These are phyloP conservation scores for Lipomyces chichibuensis DNA, from an alignment of 805 yeast species.

Conservation along the genomic window DNA sequence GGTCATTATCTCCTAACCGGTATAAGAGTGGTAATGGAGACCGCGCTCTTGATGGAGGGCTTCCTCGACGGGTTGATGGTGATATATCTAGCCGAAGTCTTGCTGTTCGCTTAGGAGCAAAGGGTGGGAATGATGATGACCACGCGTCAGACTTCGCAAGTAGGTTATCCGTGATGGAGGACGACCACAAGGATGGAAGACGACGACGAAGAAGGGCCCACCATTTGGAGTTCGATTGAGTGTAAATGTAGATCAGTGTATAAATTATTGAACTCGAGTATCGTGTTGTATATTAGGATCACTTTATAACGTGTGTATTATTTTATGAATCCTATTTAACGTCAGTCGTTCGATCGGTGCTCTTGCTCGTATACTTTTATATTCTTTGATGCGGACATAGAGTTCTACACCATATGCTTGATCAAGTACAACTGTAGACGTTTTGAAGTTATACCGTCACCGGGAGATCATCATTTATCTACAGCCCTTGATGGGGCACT, in stretches of 20 bases:
- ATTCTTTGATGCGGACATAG: no score
- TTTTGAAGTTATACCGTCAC: no score
- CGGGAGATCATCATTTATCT: no score
- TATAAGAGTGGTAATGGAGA: not conserved
- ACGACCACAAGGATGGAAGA: conserved; percentile 6
- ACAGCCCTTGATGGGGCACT: no score
- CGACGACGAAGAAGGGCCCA: conserved; percentile 28
- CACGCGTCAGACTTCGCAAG: conserved; percentile 3
- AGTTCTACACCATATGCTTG: no score
- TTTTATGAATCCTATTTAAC: not conserved
- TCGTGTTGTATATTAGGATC: not conserved
- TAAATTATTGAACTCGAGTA: not conserved
- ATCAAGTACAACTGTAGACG: no score
- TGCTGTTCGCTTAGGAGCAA: not conserved
- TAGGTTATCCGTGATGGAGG: conserved; percentile 10
- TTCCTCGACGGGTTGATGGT: not conserved
- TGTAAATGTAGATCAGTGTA: not conserved
- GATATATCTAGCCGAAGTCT: not conserved
- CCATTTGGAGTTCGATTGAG: conserved; percentile 12
- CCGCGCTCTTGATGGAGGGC: not conserved
- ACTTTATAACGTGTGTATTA: not conserved
- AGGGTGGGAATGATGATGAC: not conserved
- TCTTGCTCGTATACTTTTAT: no score
- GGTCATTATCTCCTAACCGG: conserved; percentile 13
- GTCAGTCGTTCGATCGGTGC: not conserved